Evolutionary conservation across 495 filamentous ascomycete genomes (phyloP).

Genomic region (Lophiostoma macrostomum): DNA sequence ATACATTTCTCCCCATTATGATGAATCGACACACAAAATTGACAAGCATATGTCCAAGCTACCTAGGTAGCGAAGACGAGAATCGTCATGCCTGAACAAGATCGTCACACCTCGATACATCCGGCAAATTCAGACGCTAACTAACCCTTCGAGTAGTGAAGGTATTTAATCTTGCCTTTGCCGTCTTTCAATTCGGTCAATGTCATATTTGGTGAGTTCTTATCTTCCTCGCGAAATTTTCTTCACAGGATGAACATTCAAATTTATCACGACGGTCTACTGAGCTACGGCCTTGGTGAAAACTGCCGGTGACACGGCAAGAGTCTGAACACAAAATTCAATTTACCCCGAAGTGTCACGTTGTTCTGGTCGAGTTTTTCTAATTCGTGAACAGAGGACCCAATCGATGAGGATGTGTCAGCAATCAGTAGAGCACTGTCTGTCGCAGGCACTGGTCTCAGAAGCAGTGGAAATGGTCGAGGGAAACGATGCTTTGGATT

Average conservation of each 20-base stretch:
- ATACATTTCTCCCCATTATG: constrained; percentile 45
- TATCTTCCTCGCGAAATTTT: constrained; percentile 42
- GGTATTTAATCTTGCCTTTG: too few relatives aligned
- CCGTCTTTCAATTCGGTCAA: too few relatives aligned
- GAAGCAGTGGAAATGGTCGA: too few relatives aligned
- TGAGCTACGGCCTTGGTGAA: constrained; percentile 90
- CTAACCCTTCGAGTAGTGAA: constrained; percentile 9
- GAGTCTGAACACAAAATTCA: constrained; percentile 30
- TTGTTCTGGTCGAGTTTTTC: too few relatives aligned
- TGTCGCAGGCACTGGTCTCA: too few relatives aligned
- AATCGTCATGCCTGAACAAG: constrained; percentile 40
- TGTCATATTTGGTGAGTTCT: constrained; percentile 32
- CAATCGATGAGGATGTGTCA: too few relatives aligned
- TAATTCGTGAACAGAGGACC: too few relatives aligned
- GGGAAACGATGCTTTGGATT: too few relatives aligned
- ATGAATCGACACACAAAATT: constrained; percentile 63
- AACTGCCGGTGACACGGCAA: constrained; percentile 82
- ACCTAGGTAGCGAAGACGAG: constrained; percentile 59
- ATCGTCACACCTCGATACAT: background rate
- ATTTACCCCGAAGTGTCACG: too few relatives aligned
- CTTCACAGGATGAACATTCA: constrained; percentile 67
- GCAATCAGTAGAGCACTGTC: too few relatives aligned
- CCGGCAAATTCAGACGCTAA: constrained; percentile 9
- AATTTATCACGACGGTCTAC: constrained; percentile 97
- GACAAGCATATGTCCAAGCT: constrained; percentile 91